Percentiles rank a stretch among this genome's conserved stretches.
phyloP scores from a whole-genome alignment of 179 eudicot species.

The Beta macrorhiza region DNA sequence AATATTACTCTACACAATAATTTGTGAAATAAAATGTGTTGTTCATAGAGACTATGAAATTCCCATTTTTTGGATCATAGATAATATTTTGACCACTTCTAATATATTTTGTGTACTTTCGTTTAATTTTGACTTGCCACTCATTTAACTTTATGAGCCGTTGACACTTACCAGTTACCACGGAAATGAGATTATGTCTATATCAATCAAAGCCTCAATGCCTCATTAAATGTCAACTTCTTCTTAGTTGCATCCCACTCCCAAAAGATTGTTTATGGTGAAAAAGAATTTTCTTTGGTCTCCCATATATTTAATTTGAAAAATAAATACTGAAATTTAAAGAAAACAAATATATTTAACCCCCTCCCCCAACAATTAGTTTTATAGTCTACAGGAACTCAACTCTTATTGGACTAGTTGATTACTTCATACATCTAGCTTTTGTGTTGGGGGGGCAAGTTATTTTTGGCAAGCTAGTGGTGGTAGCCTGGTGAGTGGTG shows the following conservation, averaged over 20 bases:
- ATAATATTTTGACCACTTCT: neutral
- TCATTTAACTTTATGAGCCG: neutral
- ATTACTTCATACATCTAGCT: neutral
- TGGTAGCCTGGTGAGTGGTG: neutral
- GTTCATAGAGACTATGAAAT: no score
- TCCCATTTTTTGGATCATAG: no score
- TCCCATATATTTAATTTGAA: neutral
- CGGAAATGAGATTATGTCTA: neutral
- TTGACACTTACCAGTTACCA: constrained; percentile 14
- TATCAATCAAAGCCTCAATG: constrained; percentile 7
- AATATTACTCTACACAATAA: no score
- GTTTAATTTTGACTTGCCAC: neutral
- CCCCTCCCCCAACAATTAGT: neutral
- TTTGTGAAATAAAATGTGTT: no score
- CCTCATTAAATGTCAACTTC: neutral
- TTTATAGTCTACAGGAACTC: neutral
- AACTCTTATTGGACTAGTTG: neutral
- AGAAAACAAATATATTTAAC: no score
- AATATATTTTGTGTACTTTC: neutral
- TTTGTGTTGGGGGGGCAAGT: neutral
- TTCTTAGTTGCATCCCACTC: constrained; percentile 30
- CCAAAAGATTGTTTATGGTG: neutral
- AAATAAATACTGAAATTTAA: no score
- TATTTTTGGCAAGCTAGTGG: neutral
- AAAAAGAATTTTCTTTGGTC: neutral